Base-by-base conservation (phyloP, 2,329 filamentous ascomycete species). In the Aspergillus sergii region DNA sequence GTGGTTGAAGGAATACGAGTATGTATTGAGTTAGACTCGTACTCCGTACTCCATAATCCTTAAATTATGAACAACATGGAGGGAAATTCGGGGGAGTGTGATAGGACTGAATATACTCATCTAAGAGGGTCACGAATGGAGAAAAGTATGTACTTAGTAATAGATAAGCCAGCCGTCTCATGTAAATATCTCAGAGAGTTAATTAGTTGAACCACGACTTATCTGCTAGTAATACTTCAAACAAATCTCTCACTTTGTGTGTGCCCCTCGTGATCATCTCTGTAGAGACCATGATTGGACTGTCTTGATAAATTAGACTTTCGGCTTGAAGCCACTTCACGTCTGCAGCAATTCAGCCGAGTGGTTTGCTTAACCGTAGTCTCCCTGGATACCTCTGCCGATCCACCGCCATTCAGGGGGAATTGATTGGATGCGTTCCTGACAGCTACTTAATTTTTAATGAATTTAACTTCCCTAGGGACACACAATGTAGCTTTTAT, bases 251-350 rank as follows among this genome's bases (percentile, higher is more conserved):
- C 51, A 55, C 32, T 9, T 16, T 14, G 39, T 16, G 30, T 55
- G 14, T 55, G 51, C 51, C 51, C 51, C 51, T 55, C 51, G 32
- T 55, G 51, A 55, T 55, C 32, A 55, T 26, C 36, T 55, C 16
- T 39, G 21, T 19, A 19, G 32, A 12, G 23, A 30, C 26, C 30
- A 34, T 54, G 28, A 54, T 28, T 54, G 32, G 51, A 50, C 46
- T 36, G 51, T 12, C 19, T 36, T 30, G 26, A 55, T 55, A 19
- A 39, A 55, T 39, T 55, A 55, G 21, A 39, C 51, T 55, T 55
- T 55, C 21, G 32, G 21, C 21, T 21, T 36, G 30, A 36, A 36
- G 46, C 46, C 51, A 34, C 51, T n/a, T 21, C 30, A 36, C 19
- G 16, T 54, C 30, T 36, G 51, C 51, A 55, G 51, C 30, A 36